Evolutionary conservation across 1,139 yeast genomes (phyloP), one percentile per base, ranked within the genome.

Genomic region (Debaryomyces fabryi): DNA sequence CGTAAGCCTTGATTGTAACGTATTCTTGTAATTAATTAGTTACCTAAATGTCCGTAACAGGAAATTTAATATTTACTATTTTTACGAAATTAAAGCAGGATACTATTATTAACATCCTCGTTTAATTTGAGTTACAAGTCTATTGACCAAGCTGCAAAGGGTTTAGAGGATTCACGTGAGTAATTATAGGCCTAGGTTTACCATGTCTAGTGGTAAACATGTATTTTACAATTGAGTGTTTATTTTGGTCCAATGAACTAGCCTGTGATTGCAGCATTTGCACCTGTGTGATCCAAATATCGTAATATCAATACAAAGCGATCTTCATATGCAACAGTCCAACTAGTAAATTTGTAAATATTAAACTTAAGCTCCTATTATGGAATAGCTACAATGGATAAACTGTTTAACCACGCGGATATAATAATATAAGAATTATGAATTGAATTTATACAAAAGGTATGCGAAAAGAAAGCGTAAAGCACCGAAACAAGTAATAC

Each of bases 371-470:
- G 2, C 23, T 4, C 23, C 24, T 6, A 9, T 6, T 23, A 23
- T 6, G 6, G 29, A 10, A 25, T 25, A 10, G 6, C 29, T 25
- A 25, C 29, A 25, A 25, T 3, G 29, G 27, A 24, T 7, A 10
- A 12, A 7, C 2, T 12, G n/a, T 25, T 10, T 25, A 25, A 3
- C n/a, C n/a, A 25, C 29, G 9, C 10, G 12, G 6, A 27, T 23
- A 23, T 23, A 27, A 29, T 12, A 29, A 18, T 18, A 24, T 27
- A 15, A 39, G 18, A 15, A 39, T 18, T 27, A 39, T 25, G 30
- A 43, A 36, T 43, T 39, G 39, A 38, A 34, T 25, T 38, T 29
- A 18, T 24, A 32, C 39, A 23, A 24, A 24, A 13, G 32, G 29
- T 25, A 38, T 43, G 39, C 44, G 37, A 18, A 20, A 43, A 43